Conservation (phyloP, 2,329 filamentous ascomycete species). For the Incumbomyces delicatus region DNA sequence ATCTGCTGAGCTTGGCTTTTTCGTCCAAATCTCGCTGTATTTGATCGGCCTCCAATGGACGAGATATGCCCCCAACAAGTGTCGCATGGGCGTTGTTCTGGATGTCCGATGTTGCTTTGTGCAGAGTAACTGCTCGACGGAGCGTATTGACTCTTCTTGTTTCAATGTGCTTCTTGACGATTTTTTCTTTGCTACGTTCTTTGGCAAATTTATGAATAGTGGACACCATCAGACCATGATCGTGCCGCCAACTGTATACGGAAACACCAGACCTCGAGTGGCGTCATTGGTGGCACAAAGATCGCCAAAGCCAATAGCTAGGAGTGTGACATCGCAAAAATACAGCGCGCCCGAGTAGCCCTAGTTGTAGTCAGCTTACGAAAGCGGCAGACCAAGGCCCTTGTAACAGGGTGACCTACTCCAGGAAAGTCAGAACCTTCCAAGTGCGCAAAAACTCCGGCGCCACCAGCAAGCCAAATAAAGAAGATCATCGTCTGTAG, state of each 20-base stretch:
- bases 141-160: slow-evolving; percentile 45
- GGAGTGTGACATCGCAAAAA: slow-evolving; percentile 62
- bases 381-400: neutral
- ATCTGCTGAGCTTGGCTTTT: slow-evolving; percentile 2
- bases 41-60: slow-evolving; percentile 18
- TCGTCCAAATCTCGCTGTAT: slow-evolving; percentile 16
- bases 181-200: slow-evolving; percentile 52
- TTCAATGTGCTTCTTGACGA: slow-evolving; percentile 51
- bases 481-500: slow-evolving; percentile 82
- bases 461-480: slow-evolving; percentile 68
- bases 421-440: slow-evolving; percentile 36
- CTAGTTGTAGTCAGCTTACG: slow-evolving; percentile 3
- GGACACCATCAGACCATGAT: slow-evolving; percentile 77
- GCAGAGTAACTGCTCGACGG: slow-evolving; percentile 40
- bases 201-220: slow-evolving; percentile 61
- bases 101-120: neutral
- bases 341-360: slow-evolving; percentile 67
- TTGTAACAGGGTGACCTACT: neutral
- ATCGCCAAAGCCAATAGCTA: slow-evolving; percentile 55
- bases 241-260: slow-evolving; percentile 73
- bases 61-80: slow-evolving; percentile 9
- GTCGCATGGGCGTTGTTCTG: neutral
- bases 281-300: slow-evolving; percentile 47
- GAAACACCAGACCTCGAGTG: slow-evolving; percentile 64
- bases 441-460: slow-evolving; percentile 61